These are phyloP conservation scores for Azolla pinnata DNA, from an alignment of 75 land plant genomes.

Conservation along the genomic window DNA sequence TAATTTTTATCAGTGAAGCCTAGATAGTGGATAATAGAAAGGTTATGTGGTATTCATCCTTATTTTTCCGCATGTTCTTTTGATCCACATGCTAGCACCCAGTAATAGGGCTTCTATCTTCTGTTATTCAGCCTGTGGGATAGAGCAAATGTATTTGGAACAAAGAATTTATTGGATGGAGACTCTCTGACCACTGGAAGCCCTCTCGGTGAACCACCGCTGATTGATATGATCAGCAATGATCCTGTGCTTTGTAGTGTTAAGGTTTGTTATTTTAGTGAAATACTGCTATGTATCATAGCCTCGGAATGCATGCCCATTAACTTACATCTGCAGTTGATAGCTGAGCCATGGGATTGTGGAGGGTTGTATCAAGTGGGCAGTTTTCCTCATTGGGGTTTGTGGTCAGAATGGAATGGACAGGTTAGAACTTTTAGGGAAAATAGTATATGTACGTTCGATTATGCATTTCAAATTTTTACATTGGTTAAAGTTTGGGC, in stretches of 20 bases:
- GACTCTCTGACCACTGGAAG: slow-evolving; percentile 76
- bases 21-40: background rate
- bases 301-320: background rate
- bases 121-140: slow-evolving; percentile 62
- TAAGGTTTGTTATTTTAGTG: slow-evolving; percentile 41
- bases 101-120: background rate
- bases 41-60: background rate
- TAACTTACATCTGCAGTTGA: slow-evolving; percentile 38
- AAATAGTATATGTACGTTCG: too few species aligned
- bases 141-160: slow-evolving; percentile 74
- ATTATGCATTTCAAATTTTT: too few species aligned
- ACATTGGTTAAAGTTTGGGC: too few species aligned
- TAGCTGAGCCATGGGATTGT: slow-evolving; percentile 97
- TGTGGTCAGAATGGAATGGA: slow-evolving; percentile 99
- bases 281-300: background rate
- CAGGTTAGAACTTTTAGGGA: slow-evolving; percentile 56
- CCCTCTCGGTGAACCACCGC: slow-evolving; percentile 74
- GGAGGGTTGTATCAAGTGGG: slow-evolving; percentile 99
- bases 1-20: slow-evolving; percentile 5
- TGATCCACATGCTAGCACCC: background rate
- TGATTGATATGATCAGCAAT: slow-evolving; percentile 95
- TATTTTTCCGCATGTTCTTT: background rate
- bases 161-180: slow-evolving; percentile 29
- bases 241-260: slow-evolving; percentile 83
- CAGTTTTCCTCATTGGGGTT: slow-evolving; percentile 84